Evolutionary conservation across 2,329 filamentous ascomycete genomes (phyloP).

Genomic region (Colletotrichum paranaense): DNA sequence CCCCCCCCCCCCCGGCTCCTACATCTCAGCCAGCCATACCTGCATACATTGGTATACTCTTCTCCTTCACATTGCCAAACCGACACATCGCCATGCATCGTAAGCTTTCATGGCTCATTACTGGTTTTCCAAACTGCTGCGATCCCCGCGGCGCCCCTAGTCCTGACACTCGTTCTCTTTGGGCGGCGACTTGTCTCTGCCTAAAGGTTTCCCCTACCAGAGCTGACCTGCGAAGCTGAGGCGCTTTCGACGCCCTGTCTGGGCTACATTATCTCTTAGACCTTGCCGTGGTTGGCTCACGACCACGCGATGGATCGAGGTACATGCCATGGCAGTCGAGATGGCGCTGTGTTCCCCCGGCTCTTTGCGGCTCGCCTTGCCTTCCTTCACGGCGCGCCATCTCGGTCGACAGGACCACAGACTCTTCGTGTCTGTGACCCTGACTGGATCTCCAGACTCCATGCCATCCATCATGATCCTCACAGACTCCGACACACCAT

Average conservation of each 20-base stretch:
- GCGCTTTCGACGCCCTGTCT: slow-evolving; percentile 22
- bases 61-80: slow-evolving; percentile 6
- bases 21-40: slow-evolving; percentile 2
- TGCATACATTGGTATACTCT: no score
- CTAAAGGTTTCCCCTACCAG: slow-evolving; percentile 1
- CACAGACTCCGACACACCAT: slow-evolving; percentile 10
- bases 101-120: not conserved
- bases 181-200: slow-evolving; percentile 30
- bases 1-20: not conserved
- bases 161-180: not conserved
- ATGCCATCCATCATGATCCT: not conserved
- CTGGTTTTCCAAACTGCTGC: not conserved
- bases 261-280: not conserved
- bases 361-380: not conserved
- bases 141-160: slow-evolving; percentile 1
- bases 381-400: slow-evolving; percentile 11
- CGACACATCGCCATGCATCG: slow-evolving; percentile 18
- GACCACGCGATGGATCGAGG: slow-evolving; percentile 2
- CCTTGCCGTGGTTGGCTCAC: slow-evolving; percentile 13
- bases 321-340: not conserved
- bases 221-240: slow-evolving; percentile 25
- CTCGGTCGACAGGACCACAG: slow-evolving; percentile 5
- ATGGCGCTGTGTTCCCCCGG: not conserved
- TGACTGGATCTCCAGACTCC: slow-evolving; percentile 2
- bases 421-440: not conserved